These are phyloP conservation scores for Opeltia flavorubescens DNA, from an alignment of 495 filamentous ascomycete genomes.

Conservation along the genomic window DNA sequence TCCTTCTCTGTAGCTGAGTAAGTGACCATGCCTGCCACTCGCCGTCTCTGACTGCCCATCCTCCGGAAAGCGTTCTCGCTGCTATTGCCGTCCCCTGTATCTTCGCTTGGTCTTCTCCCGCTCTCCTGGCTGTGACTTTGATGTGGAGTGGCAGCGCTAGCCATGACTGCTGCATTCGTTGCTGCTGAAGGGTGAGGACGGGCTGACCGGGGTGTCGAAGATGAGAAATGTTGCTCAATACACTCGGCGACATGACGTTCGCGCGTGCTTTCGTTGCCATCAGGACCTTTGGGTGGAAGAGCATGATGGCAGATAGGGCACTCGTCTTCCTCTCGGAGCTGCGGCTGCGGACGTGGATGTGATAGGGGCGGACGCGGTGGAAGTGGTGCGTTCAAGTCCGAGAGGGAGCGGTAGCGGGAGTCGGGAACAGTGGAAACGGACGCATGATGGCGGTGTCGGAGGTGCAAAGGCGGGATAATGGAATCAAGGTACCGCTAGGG, in stretches of 20 bases:
- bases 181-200: slow-evolving; percentile 11
- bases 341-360: slow-evolving; percentile 18
- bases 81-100: not conserved
- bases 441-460: slow-evolving; percentile 13
- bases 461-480: slow-evolving; percentile 4
- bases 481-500: slow-evolving; percentile 10
- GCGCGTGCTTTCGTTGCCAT: slow-evolving; percentile 47
- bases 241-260: slow-evolving; percentile 68
- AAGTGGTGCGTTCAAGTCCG: slow-evolving; percentile 16
- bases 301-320: slow-evolving; percentile 76
- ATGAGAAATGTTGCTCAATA: slow-evolving; percentile 39
- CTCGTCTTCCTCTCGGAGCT: slow-evolving; percentile 66
- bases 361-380: slow-evolving; percentile 6
- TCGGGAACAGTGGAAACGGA: slow-evolving; percentile 9
- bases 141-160: slow-evolving; percentile 6
- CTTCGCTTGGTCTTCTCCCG: not conserved
- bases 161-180: slow-evolving; percentile 9
- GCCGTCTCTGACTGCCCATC: slow-evolving; percentile 1
- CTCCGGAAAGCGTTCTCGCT: not conserved
- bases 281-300: slow-evolving; percentile 50
- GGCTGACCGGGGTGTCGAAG: slow-evolving; percentile 3
- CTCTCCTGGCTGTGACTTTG: slow-evolving; percentile 3
- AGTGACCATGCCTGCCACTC: slow-evolving; percentile 36
- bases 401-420: slow-evolving; percentile 10
- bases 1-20: slow-evolving; percentile 89